Conservation (phyloP, 75 land plant genomes). For the Ceratopteris richardii region DNA sequence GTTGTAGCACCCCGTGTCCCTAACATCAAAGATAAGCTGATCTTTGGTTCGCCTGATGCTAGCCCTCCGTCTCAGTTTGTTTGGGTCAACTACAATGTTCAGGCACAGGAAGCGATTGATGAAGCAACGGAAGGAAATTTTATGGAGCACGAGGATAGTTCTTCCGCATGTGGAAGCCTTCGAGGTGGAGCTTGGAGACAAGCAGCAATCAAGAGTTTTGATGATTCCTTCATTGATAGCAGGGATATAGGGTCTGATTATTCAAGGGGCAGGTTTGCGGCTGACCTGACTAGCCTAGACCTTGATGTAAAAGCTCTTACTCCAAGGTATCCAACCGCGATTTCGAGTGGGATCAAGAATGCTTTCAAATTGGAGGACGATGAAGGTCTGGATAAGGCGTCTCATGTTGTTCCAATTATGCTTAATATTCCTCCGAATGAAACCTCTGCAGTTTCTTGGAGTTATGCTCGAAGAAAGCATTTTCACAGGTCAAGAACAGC, state of each 20-base stretch:
- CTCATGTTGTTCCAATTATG: not conserved
- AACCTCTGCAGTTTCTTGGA: not conserved
- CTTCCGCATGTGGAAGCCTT: not conserved
- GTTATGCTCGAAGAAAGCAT: not conserved
- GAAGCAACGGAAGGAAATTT: not conserved
- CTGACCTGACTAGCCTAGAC: not conserved
- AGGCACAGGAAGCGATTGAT: no score
- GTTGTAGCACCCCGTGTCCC: not conserved
- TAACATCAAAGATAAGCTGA: not conserved
- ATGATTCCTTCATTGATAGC: not conserved
- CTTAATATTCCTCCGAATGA: not conserved
- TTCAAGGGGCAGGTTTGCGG: not conserved
- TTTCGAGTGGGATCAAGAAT: not conserved
- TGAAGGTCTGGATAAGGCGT: not conserved
- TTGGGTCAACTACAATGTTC: not conserved
- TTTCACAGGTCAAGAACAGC: conserved; percentile 69
- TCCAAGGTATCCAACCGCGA: not conserved
- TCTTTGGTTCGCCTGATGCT: not conserved
- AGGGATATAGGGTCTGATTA: not conserved
- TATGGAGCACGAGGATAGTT: not conserved
- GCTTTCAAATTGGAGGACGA: not conserved
- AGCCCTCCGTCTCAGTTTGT: not conserved
- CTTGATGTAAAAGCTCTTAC: not conserved
- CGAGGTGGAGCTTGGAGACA: not conserved
- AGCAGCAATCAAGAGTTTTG: not conserved